Base-by-base conservation (phyloP, 495 filamentous ascomycete species). In the Penicillium macrosclerotiorum region DNA sequence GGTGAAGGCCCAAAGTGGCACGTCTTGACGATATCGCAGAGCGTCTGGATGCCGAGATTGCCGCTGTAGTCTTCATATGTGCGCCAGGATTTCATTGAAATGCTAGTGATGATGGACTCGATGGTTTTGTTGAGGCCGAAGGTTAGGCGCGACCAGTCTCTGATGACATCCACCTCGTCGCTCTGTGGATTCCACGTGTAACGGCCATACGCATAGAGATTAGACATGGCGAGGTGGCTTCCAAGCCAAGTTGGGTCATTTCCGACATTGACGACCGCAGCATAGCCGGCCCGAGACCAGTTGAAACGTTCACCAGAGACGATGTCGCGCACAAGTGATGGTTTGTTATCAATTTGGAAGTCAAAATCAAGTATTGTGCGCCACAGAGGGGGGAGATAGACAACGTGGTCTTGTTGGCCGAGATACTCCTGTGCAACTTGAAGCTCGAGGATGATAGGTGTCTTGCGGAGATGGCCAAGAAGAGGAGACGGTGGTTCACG, bases 41-140 rank as follows among this genome's bases (percentile, higher is more conserved):
- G 64, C 0, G 83, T 85, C 54, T 85, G 82, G 25, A 81, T 74
- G 16, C 83, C 83, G 0, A 87, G 69, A 53, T 87, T 87, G 13
- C 82, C 83, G 0, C 62, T 76, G 65, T 85, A 85, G 51, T 79
- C 78, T 63, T 85, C 82, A 48, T 85, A 85, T 0, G 82, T 77
- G 0, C 77, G 73, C 82, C 82, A 85, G 0, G 82, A 84, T 8
- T 68, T 68, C 76, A 87, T 78, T 0, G 80, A 83, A 55, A 87
- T 75, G 16, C 75, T 47, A 7, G 73, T 78, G 20, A 87, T 76
- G 20, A 69, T 74, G 23, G 81, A 63, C 24, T 81, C 31, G 14
- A 87, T 75, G 0, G 48, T 55, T 0, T 48, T 55, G 45, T 82
- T 68, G 6, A 63, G 54, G 11, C 76, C 67, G 37, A 85, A 85